These are phyloP conservation scores for Neohortaea acidophila DNA, from an alignment of 495 filamentous ascomycete species.

Conservation along the genomic window DNA sequence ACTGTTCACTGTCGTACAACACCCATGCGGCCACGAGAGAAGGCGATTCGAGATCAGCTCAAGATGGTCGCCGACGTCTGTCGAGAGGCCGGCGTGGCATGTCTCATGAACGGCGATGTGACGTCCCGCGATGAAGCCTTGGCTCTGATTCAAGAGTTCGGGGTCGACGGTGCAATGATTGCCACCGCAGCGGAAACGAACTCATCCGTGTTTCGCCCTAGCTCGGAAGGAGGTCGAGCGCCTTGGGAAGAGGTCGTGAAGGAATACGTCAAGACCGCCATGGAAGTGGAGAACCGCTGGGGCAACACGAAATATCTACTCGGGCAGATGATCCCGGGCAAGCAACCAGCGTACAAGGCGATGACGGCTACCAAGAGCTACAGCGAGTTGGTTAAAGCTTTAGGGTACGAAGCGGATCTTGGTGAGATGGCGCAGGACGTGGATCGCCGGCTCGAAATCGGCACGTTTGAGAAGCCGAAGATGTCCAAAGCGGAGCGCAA, in stretches of 20 bases:
- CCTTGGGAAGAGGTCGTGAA: constrained; percentile 61
- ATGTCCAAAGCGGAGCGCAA: constrained; percentile 38
- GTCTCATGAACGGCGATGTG: constrained; percentile 91
- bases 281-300: constrained; percentile 70
- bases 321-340: constrained; percentile 72
- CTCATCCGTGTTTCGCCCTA: constrained; percentile 59
- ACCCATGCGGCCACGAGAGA: constrained; percentile 80
- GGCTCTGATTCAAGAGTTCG: constrained; percentile 53
- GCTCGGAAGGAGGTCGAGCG: constrained; percentile 46
- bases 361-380: constrained; percentile 49
- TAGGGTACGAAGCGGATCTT: constrained; percentile 46
- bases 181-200: constrained; percentile 82
- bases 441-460: constrained; percentile 47
- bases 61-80: constrained; percentile 65
- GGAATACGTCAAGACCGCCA: constrained; percentile 51
- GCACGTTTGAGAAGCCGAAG: constrained; percentile 27
- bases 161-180: constrained; percentile 92
- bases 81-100: constrained; percentile 66
- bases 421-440: constrained; percentile 41
- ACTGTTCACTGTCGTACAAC: constrained; percentile 94
- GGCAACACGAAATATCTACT: constrained; percentile 86
- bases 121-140: constrained; percentile 50
- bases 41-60: constrained; percentile 73
- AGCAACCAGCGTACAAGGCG: constrained; percentile 39
- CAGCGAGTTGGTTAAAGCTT: constrained; percentile 40